These are phyloP conservation scores for Scedosporium minutisporum DNA, from an alignment of 2,329 filamentous ascomycete species.

Conservation along the genomic window DNA sequence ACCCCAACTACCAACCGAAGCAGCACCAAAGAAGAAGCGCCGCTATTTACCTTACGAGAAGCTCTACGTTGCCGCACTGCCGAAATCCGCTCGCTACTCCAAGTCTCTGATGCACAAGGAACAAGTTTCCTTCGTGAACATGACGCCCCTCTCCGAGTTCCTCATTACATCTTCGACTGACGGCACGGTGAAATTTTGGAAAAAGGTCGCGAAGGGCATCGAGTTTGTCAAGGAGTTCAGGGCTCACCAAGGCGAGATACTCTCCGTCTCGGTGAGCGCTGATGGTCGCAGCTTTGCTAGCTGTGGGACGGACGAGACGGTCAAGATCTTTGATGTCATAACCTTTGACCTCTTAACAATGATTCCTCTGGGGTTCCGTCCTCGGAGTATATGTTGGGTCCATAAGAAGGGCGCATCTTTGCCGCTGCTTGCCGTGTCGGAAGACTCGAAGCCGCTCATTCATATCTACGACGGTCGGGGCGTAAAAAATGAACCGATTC, in stretches of 20 bases:
- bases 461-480: constrained; percentile 84
- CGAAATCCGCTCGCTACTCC: constrained; percentile 72
- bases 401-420: constrained; percentile 80
- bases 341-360: constrained; percentile 84
- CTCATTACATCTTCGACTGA: constrained; percentile 89
- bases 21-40: constrained; percentile 79
- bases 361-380: constrained; percentile 64
- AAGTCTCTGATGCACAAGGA: constrained; percentile 99
- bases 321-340: constrained; percentile 75
- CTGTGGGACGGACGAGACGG: constrained; percentile 64
- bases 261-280: constrained; percentile 71
- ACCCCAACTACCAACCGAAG: constrained; percentile 74
- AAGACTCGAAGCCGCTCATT: constrained; percentile 62
- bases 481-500: constrained; percentile 64
- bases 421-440: constrained; percentile 75
- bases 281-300: constrained; percentile 94
- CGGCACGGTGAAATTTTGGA: constrained; percentile 99
- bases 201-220: constrained; percentile 80
- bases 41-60: constrained; percentile 89
- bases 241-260: constrained; percentile 79
- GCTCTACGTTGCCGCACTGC: constrained; percentile 84
- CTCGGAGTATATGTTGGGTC: constrained; percentile 83
- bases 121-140: constrained; percentile 75
- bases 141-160: constrained; percentile 89
- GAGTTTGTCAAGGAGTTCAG: constrained; percentile 98